Percentiles rank a stretch among this genome's conserved stretches.
Conservation (phyloP, 352 stramenopile species). For the Pythium volutum region DNA sequence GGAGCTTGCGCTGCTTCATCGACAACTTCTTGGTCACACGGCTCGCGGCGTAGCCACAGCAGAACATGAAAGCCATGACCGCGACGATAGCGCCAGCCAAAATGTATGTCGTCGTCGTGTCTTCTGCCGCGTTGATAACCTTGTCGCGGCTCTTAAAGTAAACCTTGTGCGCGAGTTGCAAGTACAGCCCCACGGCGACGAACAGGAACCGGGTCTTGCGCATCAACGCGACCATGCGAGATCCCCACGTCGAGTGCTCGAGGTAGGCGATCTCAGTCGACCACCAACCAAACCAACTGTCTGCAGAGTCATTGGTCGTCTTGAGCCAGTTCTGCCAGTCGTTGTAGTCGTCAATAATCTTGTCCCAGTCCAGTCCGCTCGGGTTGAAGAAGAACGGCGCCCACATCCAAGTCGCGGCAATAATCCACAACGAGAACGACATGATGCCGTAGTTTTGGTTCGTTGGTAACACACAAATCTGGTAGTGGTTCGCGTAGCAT, state of each 20-base stretch:
- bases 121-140: constrained; percentile 45
- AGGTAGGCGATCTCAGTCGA: constrained; percentile 80
- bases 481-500: constrained; percentile 81
- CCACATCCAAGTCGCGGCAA: constrained; percentile 89
- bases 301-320: constrained; percentile 83
- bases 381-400: constrained; percentile 95
- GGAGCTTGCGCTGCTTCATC: constrained; percentile 88
- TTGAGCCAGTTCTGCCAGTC: constrained; percentile 94
- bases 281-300: constrained; percentile 89
- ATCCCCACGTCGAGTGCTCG: constrained; percentile 66
- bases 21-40: constrained; percentile 89
- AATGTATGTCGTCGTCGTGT: constrained; percentile 58
- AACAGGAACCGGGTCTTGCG: constrained; percentile 81
- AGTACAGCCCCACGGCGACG: constrained; percentile 40
- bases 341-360: constrained; percentile 93
- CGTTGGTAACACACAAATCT: constrained; percentile 90
- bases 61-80: constrained; percentile 69
- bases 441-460: constrained; percentile 97
- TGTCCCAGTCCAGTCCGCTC: constrained; percentile 97
- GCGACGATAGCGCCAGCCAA: constrained; percentile 61
- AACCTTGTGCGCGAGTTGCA: constrained; percentile 56
- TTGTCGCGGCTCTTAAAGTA: constrained; percentile 68
- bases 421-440: constrained; percentile 96
- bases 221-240: constrained; percentile 64
- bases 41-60: constrained; percentile 81